Conservation (phyloP, 129 eudicot species). For the Flaveria bidentis region DNA sequence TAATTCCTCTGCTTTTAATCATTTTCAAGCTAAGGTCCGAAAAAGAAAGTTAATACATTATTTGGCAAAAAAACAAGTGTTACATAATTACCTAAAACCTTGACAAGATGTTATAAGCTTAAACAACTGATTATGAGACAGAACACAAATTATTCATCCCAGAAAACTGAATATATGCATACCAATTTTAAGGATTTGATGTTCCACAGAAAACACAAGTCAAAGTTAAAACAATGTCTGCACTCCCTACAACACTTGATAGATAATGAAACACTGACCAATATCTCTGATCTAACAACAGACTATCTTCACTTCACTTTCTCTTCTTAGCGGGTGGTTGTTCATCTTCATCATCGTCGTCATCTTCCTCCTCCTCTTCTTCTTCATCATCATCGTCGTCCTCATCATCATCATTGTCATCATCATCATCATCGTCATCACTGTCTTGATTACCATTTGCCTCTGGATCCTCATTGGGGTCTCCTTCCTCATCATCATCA, state of each 20-base stretch:
- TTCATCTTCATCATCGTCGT: constrained; percentile 58
- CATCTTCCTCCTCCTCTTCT: not conserved
- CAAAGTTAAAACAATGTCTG: constrained; percentile 26
- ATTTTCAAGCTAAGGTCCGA: not conserved
- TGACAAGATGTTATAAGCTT: not conserved
- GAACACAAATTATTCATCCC: constrained; percentile 19
- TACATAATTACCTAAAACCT: not conserved
- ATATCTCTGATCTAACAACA: constrained; percentile 20
- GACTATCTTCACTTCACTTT: constrained; percentile 54
- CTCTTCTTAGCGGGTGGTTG: constrained; percentile 96
- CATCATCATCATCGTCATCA: constrained; percentile 65
- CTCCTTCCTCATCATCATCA: constrained; percentile 54
- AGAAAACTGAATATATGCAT: constrained; percentile 28
- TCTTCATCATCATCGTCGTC: constrained; percentile 63
- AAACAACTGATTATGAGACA: not conserved
- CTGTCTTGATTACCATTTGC: constrained; percentile 70
- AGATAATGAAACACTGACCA: constrained; percentile 32
- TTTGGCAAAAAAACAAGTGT: not conserved
- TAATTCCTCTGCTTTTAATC: not conserved
- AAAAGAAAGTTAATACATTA: not conserved
- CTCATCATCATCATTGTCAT: constrained; percentile 46
- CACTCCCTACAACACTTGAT: constrained; percentile 30
- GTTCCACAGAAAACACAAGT: constrained; percentile 33
- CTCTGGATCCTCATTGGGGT: constrained; percentile 58
- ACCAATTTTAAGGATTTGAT: constrained; percentile 34